Conservation (phyloP, 2,329 filamentous ascomycete species). For the Trichoderma brevicompactum region DNA sequence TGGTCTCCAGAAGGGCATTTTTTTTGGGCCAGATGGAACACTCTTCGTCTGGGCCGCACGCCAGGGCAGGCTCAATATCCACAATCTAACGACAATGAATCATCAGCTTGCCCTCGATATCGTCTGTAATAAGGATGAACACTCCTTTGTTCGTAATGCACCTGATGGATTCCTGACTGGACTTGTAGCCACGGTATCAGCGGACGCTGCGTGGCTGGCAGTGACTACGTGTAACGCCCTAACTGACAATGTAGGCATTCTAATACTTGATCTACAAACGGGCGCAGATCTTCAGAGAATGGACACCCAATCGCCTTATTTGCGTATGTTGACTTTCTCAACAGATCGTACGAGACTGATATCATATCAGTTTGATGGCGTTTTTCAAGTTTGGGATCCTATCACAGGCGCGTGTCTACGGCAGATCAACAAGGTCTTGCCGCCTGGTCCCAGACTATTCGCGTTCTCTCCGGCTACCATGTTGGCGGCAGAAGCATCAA, state of each 20-base stretch:
- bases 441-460: accelerated
- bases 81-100: neutral
- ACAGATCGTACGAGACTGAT: neutral
- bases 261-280: neutral
- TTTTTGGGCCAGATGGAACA: neutral
- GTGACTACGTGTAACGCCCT: neutral
- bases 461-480: neutral
- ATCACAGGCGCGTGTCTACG: neutral
- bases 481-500: neutral
- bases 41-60: neutral
- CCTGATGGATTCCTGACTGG: too few species aligned
- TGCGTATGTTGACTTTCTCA: neutral
- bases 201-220: neutral
- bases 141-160: too few species aligned
- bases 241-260: neutral
- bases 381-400: neutral
- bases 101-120: neutral
- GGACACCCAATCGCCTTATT: accelerated
- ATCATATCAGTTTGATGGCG: accelerated
- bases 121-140: too few species aligned
- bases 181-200: neutral
- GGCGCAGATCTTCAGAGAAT: neutral
- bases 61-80: neutral
- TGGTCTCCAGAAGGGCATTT: neutral
- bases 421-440: too few species aligned